phyloP scores from a whole-genome alignment of 179 eudicot genomes.

The Vitellaria paradoxa region DNA sequence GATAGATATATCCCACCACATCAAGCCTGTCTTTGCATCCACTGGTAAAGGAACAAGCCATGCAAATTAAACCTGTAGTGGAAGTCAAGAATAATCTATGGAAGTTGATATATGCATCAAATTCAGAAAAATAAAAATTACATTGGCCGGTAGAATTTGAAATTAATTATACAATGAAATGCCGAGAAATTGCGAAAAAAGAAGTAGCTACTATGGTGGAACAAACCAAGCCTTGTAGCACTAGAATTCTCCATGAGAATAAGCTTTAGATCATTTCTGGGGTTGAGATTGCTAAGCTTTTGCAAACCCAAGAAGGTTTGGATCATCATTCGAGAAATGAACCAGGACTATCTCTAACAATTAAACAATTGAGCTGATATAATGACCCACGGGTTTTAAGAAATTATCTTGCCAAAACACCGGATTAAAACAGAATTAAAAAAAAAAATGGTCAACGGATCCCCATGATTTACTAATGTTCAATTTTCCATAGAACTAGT shows the following conservation, averaged over 20 bases:
- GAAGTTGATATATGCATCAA: not conserved
- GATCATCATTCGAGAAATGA: not conserved
- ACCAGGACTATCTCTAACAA: not conserved
- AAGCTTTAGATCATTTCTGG: not conserved
- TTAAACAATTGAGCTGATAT: not conserved
- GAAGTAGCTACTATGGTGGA: not conserved
- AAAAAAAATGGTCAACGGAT: not conserved
- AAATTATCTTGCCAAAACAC: not conserved
- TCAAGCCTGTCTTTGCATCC: not conserved
- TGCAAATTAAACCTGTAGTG: constrained; percentile 2
- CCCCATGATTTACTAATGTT: not conserved
- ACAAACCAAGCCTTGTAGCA: not conserved
- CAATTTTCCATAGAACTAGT: not conserved
- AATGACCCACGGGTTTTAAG: not conserved
- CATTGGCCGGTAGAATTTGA: not conserved
- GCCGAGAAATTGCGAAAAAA: not conserved
- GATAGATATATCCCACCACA: not conserved
- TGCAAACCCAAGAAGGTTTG: not conserved
- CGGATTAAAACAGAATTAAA: not conserved
- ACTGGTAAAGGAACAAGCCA: not conserved
- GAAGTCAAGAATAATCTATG: constrained; percentile 6
- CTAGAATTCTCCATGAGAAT: not conserved
- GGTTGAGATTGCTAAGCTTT: not conserved
- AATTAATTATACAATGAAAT: not conserved
- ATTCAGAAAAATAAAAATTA: not conserved